Base-by-base conservation (phyloP, 1,284 basidiomycete genomes). In the Sporisorium reilianum region DNA sequence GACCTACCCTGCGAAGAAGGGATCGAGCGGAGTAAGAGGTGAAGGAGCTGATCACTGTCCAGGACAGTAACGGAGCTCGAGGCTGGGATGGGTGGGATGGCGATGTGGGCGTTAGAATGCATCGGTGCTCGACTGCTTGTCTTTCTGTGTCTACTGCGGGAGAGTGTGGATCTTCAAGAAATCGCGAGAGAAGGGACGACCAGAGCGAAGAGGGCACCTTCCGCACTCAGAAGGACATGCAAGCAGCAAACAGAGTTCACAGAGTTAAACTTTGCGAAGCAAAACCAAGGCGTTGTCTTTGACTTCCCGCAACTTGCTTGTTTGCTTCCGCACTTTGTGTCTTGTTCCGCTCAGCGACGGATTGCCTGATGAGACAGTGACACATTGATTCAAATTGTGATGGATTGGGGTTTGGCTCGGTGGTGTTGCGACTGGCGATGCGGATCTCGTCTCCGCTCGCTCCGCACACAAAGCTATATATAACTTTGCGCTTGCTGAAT, bases 1-100 rank as follows among this genome's bases (percentile, higher is more conserved):
- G 50, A 22, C 36, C 58, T 42, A 16, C 38, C 14, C 16, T 67
- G 58, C 28, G 34, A 23, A 2, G 64, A 67, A 2, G 64, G 64
- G 6, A 67, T 48, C 0, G 64, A 67, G 28, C 38, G 49, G 8
- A 61, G 64, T 3, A 67, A 42, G 10, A 67, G 18, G 1, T 41
- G n/a, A 11, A 67, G 58, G 2, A 61, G 49, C 25, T 55, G 41
- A 16, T 57, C 23, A 10, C 54, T 52, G 23, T 61, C 26, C 8
- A 53, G 55, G 20, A 26, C 14, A 42, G 42, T 18, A 11, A 46
- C 12, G 11, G 40, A 40, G 42, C 36, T 32, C 54, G 38, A 36
- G 18, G 25, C 42, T 5, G 50, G 3, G 28, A 38, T 25, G 22
- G 45, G 9, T 32, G 52, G 5, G 20, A 28, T 12, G 4, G 41